Conservation (phyloP, 176 grass and related monocot species). For the Themeda triandra region DNA sequence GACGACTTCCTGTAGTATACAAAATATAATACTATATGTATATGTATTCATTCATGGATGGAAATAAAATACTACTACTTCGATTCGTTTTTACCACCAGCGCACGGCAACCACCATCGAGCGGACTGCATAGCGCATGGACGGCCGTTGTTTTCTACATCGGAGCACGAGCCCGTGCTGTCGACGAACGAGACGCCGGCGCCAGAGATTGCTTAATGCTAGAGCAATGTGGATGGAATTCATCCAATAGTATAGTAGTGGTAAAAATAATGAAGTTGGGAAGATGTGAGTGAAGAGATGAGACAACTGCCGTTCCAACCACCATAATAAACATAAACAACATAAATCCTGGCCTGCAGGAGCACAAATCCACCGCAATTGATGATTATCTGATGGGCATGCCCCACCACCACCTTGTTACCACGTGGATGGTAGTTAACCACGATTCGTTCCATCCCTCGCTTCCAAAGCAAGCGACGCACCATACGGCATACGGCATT, state of each 20-base stretch:
- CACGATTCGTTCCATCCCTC: not conserved
- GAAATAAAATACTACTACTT: too few relatives aligned
- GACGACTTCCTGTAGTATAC: too few relatives aligned
- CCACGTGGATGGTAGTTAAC: constrained; percentile 19
- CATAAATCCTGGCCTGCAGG: not conserved
- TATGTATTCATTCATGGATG: too few relatives aligned
- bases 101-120: too few relatives aligned
- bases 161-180: too few relatives aligned
- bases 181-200: too few relatives aligned
- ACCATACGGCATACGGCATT: not conserved
- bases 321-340: constrained; percentile 7
- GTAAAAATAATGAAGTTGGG: not conserved
- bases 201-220: not conserved
- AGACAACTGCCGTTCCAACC: constrained; percentile 29
- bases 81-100: too few relatives aligned
- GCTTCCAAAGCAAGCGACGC: not conserved
- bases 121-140: too few relatives aligned
- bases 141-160: too few relatives aligned
- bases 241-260: not conserved
- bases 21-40: too few relatives aligned
- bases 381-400: constrained; percentile 23
- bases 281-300: not conserved
- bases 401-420: constrained; percentile 24
- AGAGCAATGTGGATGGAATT: not conserved
- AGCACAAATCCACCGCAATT: constrained; percentile 12